Conservation (phyloP, 2,329 filamentous ascomycete genomes). For the Colletotrichum incanum region DNA sequence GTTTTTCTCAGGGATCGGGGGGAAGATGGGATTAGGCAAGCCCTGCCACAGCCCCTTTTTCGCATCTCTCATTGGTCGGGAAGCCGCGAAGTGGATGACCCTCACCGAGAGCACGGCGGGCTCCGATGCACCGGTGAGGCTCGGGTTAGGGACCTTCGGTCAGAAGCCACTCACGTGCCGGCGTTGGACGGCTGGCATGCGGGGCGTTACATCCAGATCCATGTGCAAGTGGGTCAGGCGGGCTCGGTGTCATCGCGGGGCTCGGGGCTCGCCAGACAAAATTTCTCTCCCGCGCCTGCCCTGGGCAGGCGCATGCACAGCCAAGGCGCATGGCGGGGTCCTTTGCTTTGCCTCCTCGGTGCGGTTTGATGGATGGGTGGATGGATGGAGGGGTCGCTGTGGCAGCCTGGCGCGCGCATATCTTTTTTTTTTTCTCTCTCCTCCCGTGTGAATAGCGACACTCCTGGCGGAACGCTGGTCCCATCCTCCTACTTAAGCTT, state of each 20-base stretch:
- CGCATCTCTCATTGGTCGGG: slow-evolving; percentile 5
- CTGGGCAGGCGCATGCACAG: background rate
- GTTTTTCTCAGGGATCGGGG: background rate
- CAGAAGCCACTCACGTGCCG: slow-evolving; percentile 29
- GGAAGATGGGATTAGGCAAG: slow-evolving; percentile 22
- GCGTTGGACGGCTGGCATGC: slow-evolving; percentile 19
- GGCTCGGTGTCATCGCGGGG: slow-evolving; percentile 12
- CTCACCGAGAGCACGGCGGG: slow-evolving; percentile 19
- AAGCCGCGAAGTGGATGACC: accelerated
- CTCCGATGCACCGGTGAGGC: slow-evolving; percentile 15
- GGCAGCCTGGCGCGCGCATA: slow-evolving; percentile 19
- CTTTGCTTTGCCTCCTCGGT: background rate
- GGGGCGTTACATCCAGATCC: slow-evolving; percentile 29
- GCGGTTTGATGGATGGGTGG: background rate
- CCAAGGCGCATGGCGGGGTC: slow-evolving; percentile 29
- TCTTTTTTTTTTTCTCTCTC: background rate
- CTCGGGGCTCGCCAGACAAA: slow-evolving; percentile 40
- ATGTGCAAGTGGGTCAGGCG: slow-evolving; percentile 8
- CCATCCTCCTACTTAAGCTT: slow-evolving; percentile 36
- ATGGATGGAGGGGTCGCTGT: slow-evolving; percentile 18
- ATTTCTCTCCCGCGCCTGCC: slow-evolving; percentile 30
- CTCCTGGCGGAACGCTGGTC: background rate
- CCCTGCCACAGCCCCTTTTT: background rate
- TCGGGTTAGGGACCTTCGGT: background rate
- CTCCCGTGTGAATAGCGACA: slow-evolving; percentile 40